A percentile compares a stretch with the other conserved stretches of the same genome.
Conservation (phyloP, 345 rosid genomes). For the Angophora floribunda region DNA sequence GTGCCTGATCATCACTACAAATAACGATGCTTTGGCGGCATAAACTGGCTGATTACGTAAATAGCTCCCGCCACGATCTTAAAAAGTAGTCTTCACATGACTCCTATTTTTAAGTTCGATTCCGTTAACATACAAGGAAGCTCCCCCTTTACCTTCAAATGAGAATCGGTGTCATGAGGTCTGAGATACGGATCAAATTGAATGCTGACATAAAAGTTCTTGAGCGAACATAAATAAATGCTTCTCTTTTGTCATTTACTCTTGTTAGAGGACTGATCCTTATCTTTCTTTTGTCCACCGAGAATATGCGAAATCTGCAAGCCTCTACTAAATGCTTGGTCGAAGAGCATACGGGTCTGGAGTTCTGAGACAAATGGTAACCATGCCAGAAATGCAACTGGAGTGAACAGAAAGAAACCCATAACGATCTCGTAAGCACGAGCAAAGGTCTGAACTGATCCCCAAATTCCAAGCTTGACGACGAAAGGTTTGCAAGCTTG, state of each 20-base stretch:
- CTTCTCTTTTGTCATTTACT: conserved; percentile 38
- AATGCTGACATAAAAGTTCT: neutral
- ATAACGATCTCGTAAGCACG: conserved; percentile 91
- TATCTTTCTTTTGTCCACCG: conserved; percentile 80
- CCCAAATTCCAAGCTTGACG: conserved; percentile 76
- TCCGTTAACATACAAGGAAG: neutral
- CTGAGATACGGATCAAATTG: neutral
- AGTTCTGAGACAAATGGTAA: conserved; percentile 94
- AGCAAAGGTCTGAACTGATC: conserved; percentile 75
- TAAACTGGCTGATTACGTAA: neutral
- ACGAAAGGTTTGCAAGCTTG: conserved; percentile 84
- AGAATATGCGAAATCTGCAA: conserved; percentile 63
- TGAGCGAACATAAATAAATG: neutral
- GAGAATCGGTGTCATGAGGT: too few relatives aligned
- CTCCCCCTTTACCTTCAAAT: neutral
- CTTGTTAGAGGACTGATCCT: conserved; percentile 63
- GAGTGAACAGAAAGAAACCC: conserved; percentile 91
- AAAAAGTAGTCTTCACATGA: neutral
- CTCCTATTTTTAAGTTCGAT: neutral
- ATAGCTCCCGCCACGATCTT: neutral
- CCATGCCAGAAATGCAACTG: conserved; percentile 98
- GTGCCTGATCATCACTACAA: neutral
- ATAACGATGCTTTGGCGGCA: neutral
- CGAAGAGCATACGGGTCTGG: conserved; percentile 96
- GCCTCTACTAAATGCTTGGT: conserved; percentile 98